These are phyloP conservation scores for Peronospora tabacina DNA, from an alignment of 352 stramenopile genomes.

Conservation along the genomic window DNA sequence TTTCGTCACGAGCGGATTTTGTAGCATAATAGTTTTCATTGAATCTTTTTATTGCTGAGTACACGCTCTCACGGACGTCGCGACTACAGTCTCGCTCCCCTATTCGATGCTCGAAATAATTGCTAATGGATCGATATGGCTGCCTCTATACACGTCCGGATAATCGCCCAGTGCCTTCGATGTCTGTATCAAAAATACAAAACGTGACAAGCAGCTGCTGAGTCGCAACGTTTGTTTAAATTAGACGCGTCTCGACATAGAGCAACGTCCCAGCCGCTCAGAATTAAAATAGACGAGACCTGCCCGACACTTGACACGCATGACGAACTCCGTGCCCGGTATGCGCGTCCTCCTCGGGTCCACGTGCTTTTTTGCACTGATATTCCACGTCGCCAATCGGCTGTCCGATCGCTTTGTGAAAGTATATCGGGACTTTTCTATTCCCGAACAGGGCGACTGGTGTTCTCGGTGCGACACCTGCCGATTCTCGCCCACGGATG, in stretches of 20 bases:
- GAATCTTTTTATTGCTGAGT: too few species aligned
- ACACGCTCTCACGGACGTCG: too few species aligned
- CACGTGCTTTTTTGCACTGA: slow-evolving; percentile 44
- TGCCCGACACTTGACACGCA: slow-evolving; percentile 1
- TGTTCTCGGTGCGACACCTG: slow-evolving; percentile 45
- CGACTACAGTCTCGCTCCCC: too few species aligned
- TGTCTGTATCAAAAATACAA: too few species aligned
- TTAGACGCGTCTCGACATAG: neutral
- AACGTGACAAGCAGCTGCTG: too few species aligned
- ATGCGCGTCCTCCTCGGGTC: slow-evolving; percentile 45
- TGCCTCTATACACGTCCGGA: too few species aligned
- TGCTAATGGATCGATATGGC: too few species aligned
- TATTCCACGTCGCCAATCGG: slow-evolving; percentile 45
- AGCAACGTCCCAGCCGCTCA: neutral
- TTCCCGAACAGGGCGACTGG: slow-evolving; percentile 67
- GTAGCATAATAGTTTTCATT: too few species aligned
- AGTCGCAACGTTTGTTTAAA: neutral
- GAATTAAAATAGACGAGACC: neutral
- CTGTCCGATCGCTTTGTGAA: slow-evolving; percentile 50
- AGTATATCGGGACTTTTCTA: slow-evolving; percentile 66
- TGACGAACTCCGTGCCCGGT: slow-evolving; percentile 20
- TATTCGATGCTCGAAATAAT: too few species aligned
- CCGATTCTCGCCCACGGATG: neutral
- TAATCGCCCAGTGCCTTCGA: too few species aligned
- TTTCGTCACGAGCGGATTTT: slow-evolving; percentile 44